Evolutionary conservation across 371 early-diverging fungal genomes (phyloP).

Genomic region (Basidiobolus meristosporus): DNA sequence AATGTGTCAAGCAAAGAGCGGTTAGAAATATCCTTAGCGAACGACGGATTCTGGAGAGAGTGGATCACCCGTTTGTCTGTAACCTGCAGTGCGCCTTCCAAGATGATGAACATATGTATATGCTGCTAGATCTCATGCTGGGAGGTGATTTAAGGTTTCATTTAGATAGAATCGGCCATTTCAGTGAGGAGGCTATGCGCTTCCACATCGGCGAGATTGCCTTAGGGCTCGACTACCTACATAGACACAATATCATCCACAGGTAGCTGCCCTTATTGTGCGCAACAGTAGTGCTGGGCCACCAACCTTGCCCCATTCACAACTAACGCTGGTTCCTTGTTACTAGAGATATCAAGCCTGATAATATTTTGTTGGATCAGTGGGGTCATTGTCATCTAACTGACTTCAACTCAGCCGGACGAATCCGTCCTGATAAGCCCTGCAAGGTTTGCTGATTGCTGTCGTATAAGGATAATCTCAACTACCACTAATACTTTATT

Average conservation of each 20-base stretch:
- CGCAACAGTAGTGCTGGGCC: too few species aligned
- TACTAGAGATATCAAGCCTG: conserved; percentile 6
- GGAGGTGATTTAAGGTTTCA: conserved; percentile 92
- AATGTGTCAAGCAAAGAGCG: conserved; percentile 30
- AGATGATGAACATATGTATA: conserved; percentile 68
- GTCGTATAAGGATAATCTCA: too few species aligned
- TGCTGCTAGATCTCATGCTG: conserved; percentile 92
- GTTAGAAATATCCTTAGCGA: conserved; percentile 35
- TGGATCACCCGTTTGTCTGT: conserved; percentile 48
- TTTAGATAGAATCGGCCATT: conserved; percentile 32
- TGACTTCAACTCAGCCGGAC: conserved; percentile 64
- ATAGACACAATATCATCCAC: conserved; percentile 85
- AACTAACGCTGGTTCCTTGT: conserved; percentile 11
- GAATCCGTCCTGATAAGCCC: conserved; percentile 10
- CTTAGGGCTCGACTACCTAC: conserved; percentile 79
- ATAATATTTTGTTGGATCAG: conserved; percentile 6
- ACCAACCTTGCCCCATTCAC: conserved; percentile 14
- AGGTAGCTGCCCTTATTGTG: too few species aligned
- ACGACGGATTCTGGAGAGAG: conserved; percentile 24
- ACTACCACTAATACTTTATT: conserved; percentile 53
- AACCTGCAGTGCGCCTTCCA: conserved; percentile 81
- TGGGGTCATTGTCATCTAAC: conserved; percentile 45
- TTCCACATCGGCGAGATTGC: conserved; percentile 93
- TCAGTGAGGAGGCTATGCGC: conserved; percentile 75
- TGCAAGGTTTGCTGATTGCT: conserved; percentile 24